phyloP scores from a whole-genome alignment of 169 alveolate species.

The Toxoplasma gondii region DNA sequence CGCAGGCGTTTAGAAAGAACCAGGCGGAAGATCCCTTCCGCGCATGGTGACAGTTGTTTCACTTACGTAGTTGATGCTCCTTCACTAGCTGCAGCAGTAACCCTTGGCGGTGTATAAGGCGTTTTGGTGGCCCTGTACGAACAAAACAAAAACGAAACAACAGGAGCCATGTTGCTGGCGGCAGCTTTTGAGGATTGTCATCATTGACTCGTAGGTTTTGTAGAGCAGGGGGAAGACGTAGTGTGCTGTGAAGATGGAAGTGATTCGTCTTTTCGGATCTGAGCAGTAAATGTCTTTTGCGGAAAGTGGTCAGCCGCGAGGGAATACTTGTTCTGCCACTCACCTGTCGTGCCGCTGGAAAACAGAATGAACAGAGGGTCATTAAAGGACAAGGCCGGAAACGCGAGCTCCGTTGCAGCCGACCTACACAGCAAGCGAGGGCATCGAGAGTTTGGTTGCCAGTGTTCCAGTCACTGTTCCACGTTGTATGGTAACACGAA shows the following conservation, averaged over 20 bases:
- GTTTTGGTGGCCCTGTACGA: conserved; percentile 39
- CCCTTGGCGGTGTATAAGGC: conserved; percentile 46
- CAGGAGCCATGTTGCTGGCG: not conserved
- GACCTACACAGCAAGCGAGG: not conserved
- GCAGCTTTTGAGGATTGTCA: not conserved
- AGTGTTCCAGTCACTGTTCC: no score
- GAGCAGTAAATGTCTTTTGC: not conserved
- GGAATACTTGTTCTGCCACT: not conserved
- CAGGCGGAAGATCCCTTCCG: no score
- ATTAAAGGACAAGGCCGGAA: conserved; percentile 33
- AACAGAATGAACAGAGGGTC: conserved; percentile 51
- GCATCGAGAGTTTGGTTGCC: no score
- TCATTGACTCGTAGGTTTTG: not conserved
- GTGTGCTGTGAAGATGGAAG: not conserved
- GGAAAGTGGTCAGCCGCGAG: not conserved
- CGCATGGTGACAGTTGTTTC: not conserved
- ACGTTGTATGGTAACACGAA: no score
- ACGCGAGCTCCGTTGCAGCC: not conserved
- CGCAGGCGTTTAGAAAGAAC: no score
- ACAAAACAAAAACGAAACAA: not conserved
- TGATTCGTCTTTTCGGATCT: not conserved
- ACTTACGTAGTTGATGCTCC: conserved; percentile 52
- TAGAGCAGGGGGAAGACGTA: not conserved
- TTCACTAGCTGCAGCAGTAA: conserved; percentile 52
- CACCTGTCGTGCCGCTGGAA: conserved; percentile 51